Evolutionary conservation across 1,284 basidiomycete genomes (phyloP), one percentile per base, ranked within the genome.

Genomic region (Albatrellus sp.): DNA sequence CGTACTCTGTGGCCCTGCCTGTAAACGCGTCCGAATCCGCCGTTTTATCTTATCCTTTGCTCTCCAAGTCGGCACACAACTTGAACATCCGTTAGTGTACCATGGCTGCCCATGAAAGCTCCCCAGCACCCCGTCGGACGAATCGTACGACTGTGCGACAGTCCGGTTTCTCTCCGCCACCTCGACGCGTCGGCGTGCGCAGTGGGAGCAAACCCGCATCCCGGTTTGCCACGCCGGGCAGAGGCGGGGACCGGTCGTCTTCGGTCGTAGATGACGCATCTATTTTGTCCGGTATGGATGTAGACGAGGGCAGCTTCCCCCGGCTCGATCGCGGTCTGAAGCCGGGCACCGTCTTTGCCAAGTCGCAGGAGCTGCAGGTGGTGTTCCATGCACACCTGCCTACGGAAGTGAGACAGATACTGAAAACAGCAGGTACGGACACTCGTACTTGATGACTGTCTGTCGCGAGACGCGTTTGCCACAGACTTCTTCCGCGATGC

Each of bases 301-400:
- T 82, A n/a, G 80, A 82, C 52, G 77, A 77, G 35, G 56, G 55
- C 16, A 57, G 43, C 3, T 44, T 43, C 44, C 44, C 11, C 52
- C 58, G 35, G 41, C 51, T 33, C 46, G 65, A 65, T 48, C 56
- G 54, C 42, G 55, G 60, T 33, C 53, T 60, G 38, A 66, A 65
- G 57, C 48, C 65, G 41, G 78, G 82, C 44, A 64, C 65, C 1
- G 52, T 78, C 33, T 84, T 80, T 59, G 80, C 83, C 40, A 80
- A 78, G 58, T 83, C 83, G 19, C 73, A 79, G 49, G 80, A 88
- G 60, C 61, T 85, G 48, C 59, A 69, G 11, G 80, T 78, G n/a
- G 65, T 72, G 19, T 76, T 84, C 57, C 80, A 85, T 54, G 75
- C 82, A 29, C 67, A 70, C 52, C 59, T 88, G 37, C 85, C 86